Evolutionary conservation across 768 basidiomycete genomes (phyloP).

Genomic region (Crepidotus variabilis): DNA sequence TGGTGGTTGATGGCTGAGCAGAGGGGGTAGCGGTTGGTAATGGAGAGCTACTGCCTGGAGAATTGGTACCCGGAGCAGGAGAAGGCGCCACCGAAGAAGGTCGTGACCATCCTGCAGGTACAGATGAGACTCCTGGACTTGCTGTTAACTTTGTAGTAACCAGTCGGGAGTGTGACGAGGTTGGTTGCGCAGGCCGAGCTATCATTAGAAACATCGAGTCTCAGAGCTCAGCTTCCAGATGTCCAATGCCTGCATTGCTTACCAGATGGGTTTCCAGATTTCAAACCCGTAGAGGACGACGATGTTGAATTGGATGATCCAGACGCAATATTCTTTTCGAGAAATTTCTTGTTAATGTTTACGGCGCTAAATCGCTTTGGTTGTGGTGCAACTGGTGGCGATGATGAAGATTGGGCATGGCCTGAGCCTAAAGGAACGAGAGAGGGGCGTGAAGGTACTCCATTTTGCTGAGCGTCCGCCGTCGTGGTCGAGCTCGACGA

Average conservation of each 20-base stretch:
- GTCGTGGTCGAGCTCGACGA: slow-evolving; percentile 15
- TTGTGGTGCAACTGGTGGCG: slow-evolving; percentile 43
- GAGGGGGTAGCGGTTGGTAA: slow-evolving; percentile 33
- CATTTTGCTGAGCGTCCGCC: slow-evolving; percentile 22
- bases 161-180: slow-evolving; percentile 70
- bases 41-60: slow-evolving; percentile 44
- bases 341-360: slow-evolving; percentile 95
- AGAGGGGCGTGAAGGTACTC: slow-evolving; percentile 34
- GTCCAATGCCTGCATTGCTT: slow-evolving; percentile 22
- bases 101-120: slow-evolving; percentile 75
- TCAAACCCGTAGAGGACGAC: slow-evolving; percentile 39
- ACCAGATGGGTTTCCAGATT: slow-evolving; percentile 53
- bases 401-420: slow-evolving; percentile 25
- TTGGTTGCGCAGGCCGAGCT: slow-evolving; percentile 59
- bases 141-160: slow-evolving; percentile 87
- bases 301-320: slow-evolving; percentile 43
- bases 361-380: slow-evolving; percentile 86
- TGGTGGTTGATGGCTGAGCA: slow-evolving; percentile 27
- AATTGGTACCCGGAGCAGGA: slow-evolving; percentile 33
- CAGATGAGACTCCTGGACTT: slow-evolving; percentile 50
- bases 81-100: slow-evolving; percentile 72
- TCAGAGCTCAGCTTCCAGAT: slow-evolving; percentile 4
- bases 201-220: slow-evolving; percentile 15
- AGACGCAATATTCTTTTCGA: slow-evolving; percentile 79
- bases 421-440: slow-evolving; percentile 43